Evolutionary conservation across 345 rosid species (phyloP), one percentile per base, ranked within the genome.

Genomic region (Eucalyptus coolabah): DNA sequence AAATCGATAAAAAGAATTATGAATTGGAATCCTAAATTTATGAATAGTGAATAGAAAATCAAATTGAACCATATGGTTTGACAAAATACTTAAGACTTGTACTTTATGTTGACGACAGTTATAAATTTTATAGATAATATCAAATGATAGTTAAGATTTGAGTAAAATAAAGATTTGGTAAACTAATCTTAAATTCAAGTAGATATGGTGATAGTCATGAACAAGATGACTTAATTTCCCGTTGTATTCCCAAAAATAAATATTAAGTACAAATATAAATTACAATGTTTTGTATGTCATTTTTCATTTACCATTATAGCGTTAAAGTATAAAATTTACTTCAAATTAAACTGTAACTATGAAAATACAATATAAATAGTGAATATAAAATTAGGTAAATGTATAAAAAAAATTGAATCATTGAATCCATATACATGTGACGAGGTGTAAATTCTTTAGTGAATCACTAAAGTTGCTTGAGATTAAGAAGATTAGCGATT

Each of bases 1-100:
- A 47, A 47, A 47, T 47, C 0, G 6, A 50, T 3, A 14, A 50
- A 50, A 49, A 1, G 0, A 50, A 50, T 14, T 50, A 1, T 50
- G 17, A 50, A 50, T 14, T 0, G 17, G 16, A 14, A 50, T 14
- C 51, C 14, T 15, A 50, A 50, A 50, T 50, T 50, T 50, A 50
- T 50, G 17, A 14, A 50, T 50, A 15, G 51, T 50, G 51, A 50
- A 50, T 15, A 50, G 6, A 50, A 50, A 50, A 50, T 50, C 6
- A 5, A 50, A 50, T 14, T 50, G 51, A 50, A 14, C 6, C 2
- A 0, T 50, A 50, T 5, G 17, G 1, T 50, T 50, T 14, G 51
- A 15, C 6, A 50, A 50, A 50, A 50, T 50, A 50, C 51, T 14
- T 50, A 5, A 14, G 17, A 50, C 17, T 50, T 5, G 17, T 14